Percentiles rank a stretch among this genome's conserved stretches.
Evolutionary conservation across 2,329 filamentous ascomycete species (phyloP).

Genomic region (Claviceps sp.): DNA sequence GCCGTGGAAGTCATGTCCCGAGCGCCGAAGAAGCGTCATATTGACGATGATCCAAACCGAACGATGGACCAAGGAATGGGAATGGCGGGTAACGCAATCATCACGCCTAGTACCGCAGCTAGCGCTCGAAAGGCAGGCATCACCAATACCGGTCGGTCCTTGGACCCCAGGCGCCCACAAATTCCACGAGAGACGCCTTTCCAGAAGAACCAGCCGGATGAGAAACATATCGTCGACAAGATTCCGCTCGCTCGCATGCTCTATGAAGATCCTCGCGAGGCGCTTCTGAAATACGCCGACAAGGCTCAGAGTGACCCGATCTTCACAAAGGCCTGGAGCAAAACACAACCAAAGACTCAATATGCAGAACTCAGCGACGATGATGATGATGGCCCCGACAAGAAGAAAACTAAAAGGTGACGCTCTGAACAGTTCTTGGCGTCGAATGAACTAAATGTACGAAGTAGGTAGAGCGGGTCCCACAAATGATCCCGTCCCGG

Average conservation of each 20-base stretch:
- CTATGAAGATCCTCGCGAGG: conserved; percentile 91
- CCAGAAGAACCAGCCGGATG: conserved; percentile 78
- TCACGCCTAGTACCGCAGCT: conserved; percentile 50
- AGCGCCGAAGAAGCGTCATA: conserved; percentile 85
- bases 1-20: conserved; percentile 84
- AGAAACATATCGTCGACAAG: conserved; percentile 74
- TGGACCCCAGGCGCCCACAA: conserved; percentile 74
- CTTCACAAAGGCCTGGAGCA: conserved; percentile 87
- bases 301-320: conserved; percentile 85
- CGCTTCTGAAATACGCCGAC: conserved; percentile 86
- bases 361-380: conserved; percentile 85
- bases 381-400: conserved; percentile 58
- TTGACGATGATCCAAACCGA: conserved; percentile 81
- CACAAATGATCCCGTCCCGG: not conserved
- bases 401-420: conserved; percentile 46
- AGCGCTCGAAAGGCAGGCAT: conserved; percentile 49
- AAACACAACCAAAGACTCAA: conserved; percentile 82
- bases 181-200: conserved; percentile 79
- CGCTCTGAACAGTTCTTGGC: not conserved
- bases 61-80: conserved; percentile 75
- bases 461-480: not conserved
- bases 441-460: not conserved
- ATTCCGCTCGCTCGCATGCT: conserved; percentile 87
- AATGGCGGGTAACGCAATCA: conserved; percentile 69
- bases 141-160: conserved; percentile 62